Conservation (phyloP, 208 protist genomes). For the Vickermania spadyakhi region DNA sequence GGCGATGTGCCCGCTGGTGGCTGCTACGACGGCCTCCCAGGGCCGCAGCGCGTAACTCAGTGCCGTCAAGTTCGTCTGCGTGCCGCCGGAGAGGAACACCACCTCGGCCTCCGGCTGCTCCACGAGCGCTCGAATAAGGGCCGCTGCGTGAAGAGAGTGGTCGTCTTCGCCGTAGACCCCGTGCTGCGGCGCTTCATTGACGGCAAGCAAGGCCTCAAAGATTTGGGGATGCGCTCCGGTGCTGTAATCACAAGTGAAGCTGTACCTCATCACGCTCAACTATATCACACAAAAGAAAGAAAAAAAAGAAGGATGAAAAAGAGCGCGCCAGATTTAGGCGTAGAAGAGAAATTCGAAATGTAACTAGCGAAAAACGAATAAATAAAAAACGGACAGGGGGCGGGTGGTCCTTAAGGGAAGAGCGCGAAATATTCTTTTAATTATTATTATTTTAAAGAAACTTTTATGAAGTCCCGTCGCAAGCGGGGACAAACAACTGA, state of each 20-base stretch:
- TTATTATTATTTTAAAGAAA: too few relatives aligned
- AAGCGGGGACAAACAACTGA: too few relatives aligned
- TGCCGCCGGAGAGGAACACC: slow-evolving; percentile 30
- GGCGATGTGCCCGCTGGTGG: slow-evolving; percentile 24
- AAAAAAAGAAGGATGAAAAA: too few relatives aligned
- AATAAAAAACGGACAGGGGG: too few relatives aligned
- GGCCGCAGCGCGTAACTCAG: slow-evolving; percentile 19
- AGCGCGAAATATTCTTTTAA: too few relatives aligned
- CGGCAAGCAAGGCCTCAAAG: slow-evolving; percentile 13
- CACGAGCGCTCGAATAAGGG: slow-evolving; percentile 15
- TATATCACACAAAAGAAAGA: too few relatives aligned
- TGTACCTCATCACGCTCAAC: too few relatives aligned
- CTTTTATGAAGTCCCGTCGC: too few relatives aligned
- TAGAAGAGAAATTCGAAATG: too few relatives aligned
- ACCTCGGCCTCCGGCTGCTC: slow-evolving; percentile 19
- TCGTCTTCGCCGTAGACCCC: slow-evolving; percentile 30
- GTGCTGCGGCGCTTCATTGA: slow-evolving; percentile 12
- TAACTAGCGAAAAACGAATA: too few relatives aligned
- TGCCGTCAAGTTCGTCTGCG: slow-evolving; percentile 28
- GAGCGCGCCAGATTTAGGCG: too few relatives aligned
- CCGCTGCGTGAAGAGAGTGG: slow-evolving; percentile 15
- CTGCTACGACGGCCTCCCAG: slow-evolving; percentile 32
- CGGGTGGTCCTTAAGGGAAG: too few relatives aligned
- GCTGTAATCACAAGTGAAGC: slow-evolving; percentile 41
- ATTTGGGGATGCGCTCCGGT: slow-evolving; percentile 23